These are phyloP conservation scores for Neocucurbitaria cava DNA, from an alignment of 2,329 filamentous ascomycete species.

Conservation along the genomic window DNA sequence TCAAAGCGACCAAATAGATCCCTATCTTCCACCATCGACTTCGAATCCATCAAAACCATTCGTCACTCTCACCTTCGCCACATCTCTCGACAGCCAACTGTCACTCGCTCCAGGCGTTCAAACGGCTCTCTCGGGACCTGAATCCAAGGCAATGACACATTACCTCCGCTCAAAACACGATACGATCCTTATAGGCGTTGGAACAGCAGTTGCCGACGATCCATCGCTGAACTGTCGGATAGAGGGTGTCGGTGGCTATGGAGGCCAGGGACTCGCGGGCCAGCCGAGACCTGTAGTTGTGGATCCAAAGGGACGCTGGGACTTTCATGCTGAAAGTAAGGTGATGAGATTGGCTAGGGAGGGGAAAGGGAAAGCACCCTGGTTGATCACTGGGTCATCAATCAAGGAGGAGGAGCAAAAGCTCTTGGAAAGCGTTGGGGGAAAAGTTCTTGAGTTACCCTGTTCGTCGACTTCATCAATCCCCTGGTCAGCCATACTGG, in stretches of 20 bases:
- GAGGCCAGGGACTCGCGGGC: slow-evolving; percentile 57
- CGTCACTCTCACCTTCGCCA: slow-evolving; percentile 84
- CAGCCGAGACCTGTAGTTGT: slow-evolving; percentile 85
- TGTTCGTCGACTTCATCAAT: slow-evolving; percentile 4
- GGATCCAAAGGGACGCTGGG: slow-evolving; percentile 80
- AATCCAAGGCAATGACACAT: slow-evolving; percentile 92
- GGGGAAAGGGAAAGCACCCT: slow-evolving; percentile 75
- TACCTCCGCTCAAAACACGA: slow-evolving; percentile 82
- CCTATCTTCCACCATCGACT: slow-evolving; percentile 55
- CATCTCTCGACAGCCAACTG: slow-evolving; percentile 83
- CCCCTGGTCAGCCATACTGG: slow-evolving; percentile 69
- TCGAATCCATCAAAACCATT: slow-evolving; percentile 18
- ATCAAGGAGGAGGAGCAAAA: slow-evolving; percentile 37
- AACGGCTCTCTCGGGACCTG: slow-evolving; percentile 80
- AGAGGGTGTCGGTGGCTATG: slow-evolving; percentile 64
- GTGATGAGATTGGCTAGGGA: slow-evolving; percentile 70
- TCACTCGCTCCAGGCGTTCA: slow-evolving; percentile 79
- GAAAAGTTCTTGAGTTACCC: slow-evolving; percentile 22
- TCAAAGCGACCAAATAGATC: slow-evolving; percentile 55
- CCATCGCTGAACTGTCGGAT: slow-evolving; percentile 85
- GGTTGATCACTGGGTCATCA: slow-evolving; percentile 60
- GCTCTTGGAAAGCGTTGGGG: slow-evolving; percentile 37
- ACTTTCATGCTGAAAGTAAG: slow-evolving; percentile 64
- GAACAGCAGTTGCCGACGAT: slow-evolving; percentile 84
- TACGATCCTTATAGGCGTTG: slow-evolving; percentile 84